Percentiles rank a stretch among this genome's conserved stretches.
phyloP scores from a whole-genome alignment of 106 monocot genomes.

The Acorus gramineus region DNA sequence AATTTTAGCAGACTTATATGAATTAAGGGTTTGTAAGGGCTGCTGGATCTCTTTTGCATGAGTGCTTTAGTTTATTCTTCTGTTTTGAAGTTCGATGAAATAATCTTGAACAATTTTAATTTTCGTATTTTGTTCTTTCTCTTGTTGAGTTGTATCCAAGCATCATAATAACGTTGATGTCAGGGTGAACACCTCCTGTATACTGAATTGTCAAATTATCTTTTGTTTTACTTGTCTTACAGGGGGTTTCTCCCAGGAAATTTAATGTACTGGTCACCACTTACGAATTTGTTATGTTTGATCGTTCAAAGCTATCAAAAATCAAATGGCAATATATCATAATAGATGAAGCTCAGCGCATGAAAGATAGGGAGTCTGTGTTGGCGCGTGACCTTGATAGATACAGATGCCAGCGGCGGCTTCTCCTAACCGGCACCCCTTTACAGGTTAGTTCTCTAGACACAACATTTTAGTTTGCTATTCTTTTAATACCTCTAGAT shows the following conservation, averaged over 20 bases:
- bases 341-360: conserved; percentile 97
- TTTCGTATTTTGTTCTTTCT: too few species aligned
- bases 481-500: too few species aligned
- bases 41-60: too few species aligned
- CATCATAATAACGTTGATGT: too few species aligned
- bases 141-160: too few species aligned
- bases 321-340: conserved; percentile 98
- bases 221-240: conserved; percentile 8
- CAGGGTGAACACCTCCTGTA: too few species aligned
- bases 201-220: not conserved
- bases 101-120: too few species aligned
- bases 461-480: too few species aligned
- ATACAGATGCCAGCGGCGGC: conserved; percentile 84
- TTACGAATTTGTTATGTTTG: conserved; percentile 96
- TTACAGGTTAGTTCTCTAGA: conserved; percentile 54
- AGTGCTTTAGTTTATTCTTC: too few species aligned
- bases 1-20: too few species aligned
- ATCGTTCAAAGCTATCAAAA: conserved; percentile 89
- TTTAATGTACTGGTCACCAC: conserved; percentile 97
- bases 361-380: conserved; percentile 97
- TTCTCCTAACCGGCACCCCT: conserved; percentile 96
- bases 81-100: too few species aligned
- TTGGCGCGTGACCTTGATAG: conserved; percentile 94
- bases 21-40: too few species aligned
- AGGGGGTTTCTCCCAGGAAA: conserved; percentile 84